Percentiles rank a stretch among this genome's conserved stretches.
These are phyloP conservation scores for Magnusiomyces paraingens DNA, from an alignment of 1,139 yeast species.

Conservation along the genomic window DNA sequence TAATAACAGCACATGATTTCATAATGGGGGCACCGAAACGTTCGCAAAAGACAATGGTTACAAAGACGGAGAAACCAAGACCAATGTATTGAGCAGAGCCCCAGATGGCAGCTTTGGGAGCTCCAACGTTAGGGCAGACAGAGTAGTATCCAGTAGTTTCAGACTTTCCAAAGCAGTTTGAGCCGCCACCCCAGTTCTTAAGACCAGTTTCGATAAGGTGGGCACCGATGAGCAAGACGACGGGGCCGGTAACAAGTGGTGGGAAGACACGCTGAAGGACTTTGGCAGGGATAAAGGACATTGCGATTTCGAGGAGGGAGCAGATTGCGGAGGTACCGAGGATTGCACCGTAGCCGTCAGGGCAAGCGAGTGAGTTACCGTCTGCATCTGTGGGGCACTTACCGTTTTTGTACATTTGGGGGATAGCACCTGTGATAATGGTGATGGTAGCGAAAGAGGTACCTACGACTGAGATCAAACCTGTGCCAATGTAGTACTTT, in stretches of 20 bases:
- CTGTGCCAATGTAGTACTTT: conserved; percentile 76
- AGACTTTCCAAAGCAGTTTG: conserved; percentile 41
- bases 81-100: conserved; percentile 85
- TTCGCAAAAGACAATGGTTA: conserved; percentile 66
- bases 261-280: conserved; percentile 70
- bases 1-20: conserved; percentile 86
- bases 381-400: conserved; percentile 59
- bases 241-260: conserved; percentile 88
- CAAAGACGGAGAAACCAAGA: conserved; percentile 73
- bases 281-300: conserved; percentile 72
- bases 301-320: conserved; percentile 60
- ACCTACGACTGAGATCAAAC: conserved; percentile 81
- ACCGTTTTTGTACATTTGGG: conserved; percentile 73
- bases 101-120: conserved; percentile 57
- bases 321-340: conserved; percentile 75
- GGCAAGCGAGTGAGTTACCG: conserved; percentile 63
- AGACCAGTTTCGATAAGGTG: conserved; percentile 63
- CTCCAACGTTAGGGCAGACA: conserved; percentile 41
- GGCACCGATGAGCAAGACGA: conserved; percentile 74
- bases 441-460: conserved; percentile 87
- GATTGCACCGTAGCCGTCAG: conserved; percentile 83
- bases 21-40: conserved; percentile 88
- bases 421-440: conserved; percentile 66
- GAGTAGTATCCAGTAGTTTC: conserved; percentile 44
- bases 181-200: conserved; percentile 82